Evolutionary conservation across 495 filamentous ascomycete species (phyloP).

Genomic region (Margaritispora aquatica): DNA sequence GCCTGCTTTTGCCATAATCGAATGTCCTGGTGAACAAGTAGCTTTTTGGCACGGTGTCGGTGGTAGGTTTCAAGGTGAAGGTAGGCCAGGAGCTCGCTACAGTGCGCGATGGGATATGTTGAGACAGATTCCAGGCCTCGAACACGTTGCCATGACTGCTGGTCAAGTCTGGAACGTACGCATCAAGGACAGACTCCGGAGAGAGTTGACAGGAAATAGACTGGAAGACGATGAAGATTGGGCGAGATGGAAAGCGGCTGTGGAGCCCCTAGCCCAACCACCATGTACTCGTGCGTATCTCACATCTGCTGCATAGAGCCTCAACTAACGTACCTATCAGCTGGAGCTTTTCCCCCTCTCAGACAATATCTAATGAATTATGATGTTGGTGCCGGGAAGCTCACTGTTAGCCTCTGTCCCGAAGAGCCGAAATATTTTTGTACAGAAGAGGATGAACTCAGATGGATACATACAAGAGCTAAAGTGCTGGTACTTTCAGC

Average conservation of each 20-base stretch:
- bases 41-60: constrained; percentile 18
- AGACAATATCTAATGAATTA: too few species aligned
- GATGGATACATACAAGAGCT: constrained; percentile 4
- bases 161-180: constrained; percentile 19
- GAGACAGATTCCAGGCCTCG: constrained; percentile 9
- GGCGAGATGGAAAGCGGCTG: constrained; percentile 7
- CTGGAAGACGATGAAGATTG: constrained; percentile 15
- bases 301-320: neutral
- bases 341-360: too few species aligned
- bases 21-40: constrained; percentile 18
- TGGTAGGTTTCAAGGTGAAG: constrained; percentile 12
- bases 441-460: constrained; percentile 9
- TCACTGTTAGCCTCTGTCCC: neutral
- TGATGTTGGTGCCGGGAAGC: neutral
- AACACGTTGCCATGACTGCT: constrained; percentile 9
- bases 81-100: neutral
- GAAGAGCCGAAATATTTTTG: neutral
- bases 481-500: neutral
- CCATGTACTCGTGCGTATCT: neutral
- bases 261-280: neutral
- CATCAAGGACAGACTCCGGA: constrained; percentile 15
- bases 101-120: constrained; percentile 6
- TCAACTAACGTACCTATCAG: too few species aligned
- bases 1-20: constrained; percentile 22
- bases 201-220: constrained; percentile 4